Conservation (phyloP, 805 yeast genomes). For the Ogataea haglerorum region DNA sequence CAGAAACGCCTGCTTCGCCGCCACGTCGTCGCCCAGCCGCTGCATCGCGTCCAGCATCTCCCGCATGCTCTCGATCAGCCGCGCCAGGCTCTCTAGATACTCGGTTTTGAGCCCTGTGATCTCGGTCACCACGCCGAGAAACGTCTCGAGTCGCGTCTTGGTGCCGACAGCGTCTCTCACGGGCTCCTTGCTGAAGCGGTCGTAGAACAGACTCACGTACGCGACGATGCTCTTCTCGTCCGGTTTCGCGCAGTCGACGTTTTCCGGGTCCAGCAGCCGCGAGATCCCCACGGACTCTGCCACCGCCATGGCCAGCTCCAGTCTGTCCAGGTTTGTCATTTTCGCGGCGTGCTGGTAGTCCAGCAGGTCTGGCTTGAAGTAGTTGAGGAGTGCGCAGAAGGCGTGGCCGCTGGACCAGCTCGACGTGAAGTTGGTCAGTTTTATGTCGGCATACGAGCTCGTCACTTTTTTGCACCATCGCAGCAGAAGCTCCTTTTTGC, state of each 20-base stretch:
- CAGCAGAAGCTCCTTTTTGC: slow-evolving; percentile 39
- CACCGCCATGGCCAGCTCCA: slow-evolving; percentile 37
- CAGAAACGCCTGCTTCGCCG: background rate
- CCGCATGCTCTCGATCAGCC: slow-evolving; percentile 14
- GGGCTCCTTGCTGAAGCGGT: slow-evolving; percentile 30
- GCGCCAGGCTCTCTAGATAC: slow-evolving; percentile 14
- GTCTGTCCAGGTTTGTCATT: slow-evolving; percentile 29
- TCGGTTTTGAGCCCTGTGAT: slow-evolving; percentile 19
- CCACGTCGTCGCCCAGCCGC: slow-evolving; percentile 1
- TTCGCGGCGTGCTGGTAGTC: slow-evolving; percentile 32
- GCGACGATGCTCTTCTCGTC: slow-evolving; percentile 61
- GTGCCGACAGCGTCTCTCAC: slow-evolving; percentile 5
- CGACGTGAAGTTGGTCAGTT: slow-evolving; percentile 46
- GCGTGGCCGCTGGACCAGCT: slow-evolving; percentile 55
- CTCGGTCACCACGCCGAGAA: slow-evolving; percentile 21
- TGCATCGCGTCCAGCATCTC: slow-evolving; percentile 9
- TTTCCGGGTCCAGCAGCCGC: slow-evolving; percentile 51
- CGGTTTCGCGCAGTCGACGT: slow-evolving; percentile 45
- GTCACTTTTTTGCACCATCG: slow-evolving; percentile 54
- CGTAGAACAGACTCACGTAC: slow-evolving; percentile 58
- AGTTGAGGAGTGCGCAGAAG: slow-evolving; percentile 42
- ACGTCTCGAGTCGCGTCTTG: slow-evolving; percentile 27
- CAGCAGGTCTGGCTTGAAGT: slow-evolving; percentile 40
- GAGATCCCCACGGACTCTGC: slow-evolving; percentile 51
- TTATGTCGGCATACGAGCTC: slow-evolving; percentile 34